These are phyloP conservation scores for Prototheca cutis DNA, from an alignment of 163 green algal genomes.

Conservation along the genomic window DNA sequence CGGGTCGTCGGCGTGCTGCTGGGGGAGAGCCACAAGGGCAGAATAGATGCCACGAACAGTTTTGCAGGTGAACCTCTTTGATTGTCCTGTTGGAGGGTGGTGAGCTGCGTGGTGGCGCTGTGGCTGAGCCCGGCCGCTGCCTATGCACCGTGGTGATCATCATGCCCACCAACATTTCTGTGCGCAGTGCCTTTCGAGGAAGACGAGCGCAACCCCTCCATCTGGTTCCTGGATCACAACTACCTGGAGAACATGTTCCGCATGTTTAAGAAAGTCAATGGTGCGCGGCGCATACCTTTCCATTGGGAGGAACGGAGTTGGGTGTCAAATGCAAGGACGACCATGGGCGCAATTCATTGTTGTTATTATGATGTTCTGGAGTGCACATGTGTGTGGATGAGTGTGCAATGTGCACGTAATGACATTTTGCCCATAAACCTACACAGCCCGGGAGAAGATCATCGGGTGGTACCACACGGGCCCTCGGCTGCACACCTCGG, in stretches of 20 bases:
- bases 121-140: too few species aligned
- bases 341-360: too few species aligned
- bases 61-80: constrained; percentile 84
- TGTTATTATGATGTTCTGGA: too few species aligned
- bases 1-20: constrained; percentile 90
- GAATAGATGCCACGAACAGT: constrained; percentile 92
- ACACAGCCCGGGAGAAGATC: constrained; percentile 80
- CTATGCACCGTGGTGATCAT: too few species aligned
- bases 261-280: constrained; percentile 99
- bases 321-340: too few species aligned
- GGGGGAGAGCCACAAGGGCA: constrained; percentile 73
- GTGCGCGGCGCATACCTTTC: constrained; percentile 38
- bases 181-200: constrained; percentile 95
- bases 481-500: constrained; percentile 78
- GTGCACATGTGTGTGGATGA: too few species aligned
- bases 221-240: constrained; percentile 98
- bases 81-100: too few species aligned
- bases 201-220: constrained; percentile 86
- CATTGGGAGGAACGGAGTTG: too few species aligned
- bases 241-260: constrained; percentile 93
- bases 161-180: too few species aligned
- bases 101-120: too few species aligned
- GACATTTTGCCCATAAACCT: background rate
- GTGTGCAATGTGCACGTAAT: too few species aligned
- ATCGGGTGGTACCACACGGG: constrained; percentile 98